Conservation (phyloP, 1,139 yeast species). For the Oligophagozyma castellii region DNA sequence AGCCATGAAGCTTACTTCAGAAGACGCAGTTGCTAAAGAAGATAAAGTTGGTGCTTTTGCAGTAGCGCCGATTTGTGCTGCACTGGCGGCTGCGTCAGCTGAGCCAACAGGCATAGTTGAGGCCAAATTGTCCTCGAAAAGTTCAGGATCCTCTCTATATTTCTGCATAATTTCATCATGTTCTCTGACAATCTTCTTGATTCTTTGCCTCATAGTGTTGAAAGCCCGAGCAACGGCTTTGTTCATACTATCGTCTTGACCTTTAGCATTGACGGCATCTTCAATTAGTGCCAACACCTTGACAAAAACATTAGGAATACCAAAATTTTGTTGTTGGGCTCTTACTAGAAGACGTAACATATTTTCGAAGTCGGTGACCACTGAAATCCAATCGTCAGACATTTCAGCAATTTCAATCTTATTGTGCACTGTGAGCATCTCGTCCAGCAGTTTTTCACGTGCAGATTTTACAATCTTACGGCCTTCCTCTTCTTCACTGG, state of each 20-base stretch:
- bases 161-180: constrained; percentile 39
- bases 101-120: constrained; percentile 17
- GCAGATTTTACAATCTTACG: constrained; percentile 86
- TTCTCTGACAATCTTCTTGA: constrained; percentile 67
- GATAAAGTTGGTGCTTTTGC: constrained; percentile 26
- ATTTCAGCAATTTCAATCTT: constrained; percentile 58
- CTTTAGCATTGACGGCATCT: constrained; percentile 44
- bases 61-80: constrained; percentile 24
- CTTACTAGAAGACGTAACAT: constrained; percentile 52
- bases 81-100: constrained; percentile 13
- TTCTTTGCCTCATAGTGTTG: constrained; percentile 80
- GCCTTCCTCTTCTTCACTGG: constrained; percentile 43
- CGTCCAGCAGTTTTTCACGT: constrained; percentile 83
- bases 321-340: constrained; percentile 60
- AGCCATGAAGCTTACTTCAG: constrained; percentile 43
- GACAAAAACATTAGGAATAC: constrained; percentile 60
- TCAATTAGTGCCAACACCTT: constrained; percentile 61
- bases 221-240: constrained; percentile 80
- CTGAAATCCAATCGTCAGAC: constrained; percentile 69
- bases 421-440: constrained; percentile 56
- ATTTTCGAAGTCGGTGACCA: constrained; percentile 67
- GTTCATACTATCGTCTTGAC: constrained; percentile 55
- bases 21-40: constrained; percentile 21
- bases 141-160: constrained; percentile 59
- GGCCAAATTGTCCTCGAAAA: constrained; percentile 35